Evolutionary conservation across 163 green algal genomes (phyloP), one percentile per base, ranked within the genome.

Genomic region (Scenedesmus sp.): DNA sequence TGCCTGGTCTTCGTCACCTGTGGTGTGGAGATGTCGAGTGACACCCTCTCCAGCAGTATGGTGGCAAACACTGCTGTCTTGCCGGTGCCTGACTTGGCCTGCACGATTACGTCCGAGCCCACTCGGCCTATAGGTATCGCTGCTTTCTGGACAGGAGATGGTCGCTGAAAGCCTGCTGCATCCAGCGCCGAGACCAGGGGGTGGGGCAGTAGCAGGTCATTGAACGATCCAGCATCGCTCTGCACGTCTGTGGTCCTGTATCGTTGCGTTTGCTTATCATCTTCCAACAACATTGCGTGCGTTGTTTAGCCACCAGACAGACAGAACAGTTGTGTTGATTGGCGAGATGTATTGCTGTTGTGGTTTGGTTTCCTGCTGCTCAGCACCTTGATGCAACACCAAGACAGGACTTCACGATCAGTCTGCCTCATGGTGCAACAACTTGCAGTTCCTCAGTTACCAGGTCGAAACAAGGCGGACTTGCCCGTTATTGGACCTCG

Each of bases 81-180:
- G 20, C 97, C 97, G 0, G 97, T 99, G 78, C 97, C 97, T 18
- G 94, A 96, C 93, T 98, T 98, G 53, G 97, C 97, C 85, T 98
- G 97, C n/a, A 98, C 94, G 56, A 99, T 95, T 2, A 99, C 88
- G 91, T 99, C 97, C 10, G 94, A 86, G 72, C 97, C 96, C 22
- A 96, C 43, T 33, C 95, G 93, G 0, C 94, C 95, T 5, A 98
- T 87, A 1, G 97, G 97, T 59, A 99, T 97, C 24, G 96, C 94
- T 9, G 93, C 92, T 70, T 97, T 91, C 86, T 98, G 97, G 7
- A 97, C 94, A 4, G 95, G 94, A 51, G 95, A 97, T 12, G 96
- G 96, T 43, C 88, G 81, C n/a, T 87, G 37, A 88, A 96, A 97
- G 42, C 96, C 96, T 1, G 93, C 94, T 18, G 83, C 56, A 0